Conservation (phyloP, 2,329 filamentous ascomycete genomes). For the Sporothrix pallida region DNA sequence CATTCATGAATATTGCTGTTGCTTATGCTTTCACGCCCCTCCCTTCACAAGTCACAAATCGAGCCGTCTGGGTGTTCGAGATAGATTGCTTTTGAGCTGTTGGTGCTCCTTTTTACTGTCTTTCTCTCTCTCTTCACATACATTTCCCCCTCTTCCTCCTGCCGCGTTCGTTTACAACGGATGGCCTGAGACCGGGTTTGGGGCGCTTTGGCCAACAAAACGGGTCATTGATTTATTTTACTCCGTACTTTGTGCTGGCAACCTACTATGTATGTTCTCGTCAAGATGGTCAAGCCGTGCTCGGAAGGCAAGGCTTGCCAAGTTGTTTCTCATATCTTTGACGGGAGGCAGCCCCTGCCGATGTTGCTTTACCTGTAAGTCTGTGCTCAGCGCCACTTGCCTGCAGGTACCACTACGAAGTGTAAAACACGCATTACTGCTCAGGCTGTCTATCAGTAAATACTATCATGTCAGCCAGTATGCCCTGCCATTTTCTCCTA, state of each 20-base stretch:
- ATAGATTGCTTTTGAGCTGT: slow-evolving; percentile 18
- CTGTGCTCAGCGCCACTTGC: slow-evolving; percentile 13
- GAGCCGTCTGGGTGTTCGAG: slow-evolving; percentile 25
- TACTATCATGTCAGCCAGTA: neutral
- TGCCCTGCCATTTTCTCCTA: neutral
- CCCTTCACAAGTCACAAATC: neutral
- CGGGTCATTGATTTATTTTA: slow-evolving; percentile 14
- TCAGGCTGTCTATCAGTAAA: too few relatives aligned
- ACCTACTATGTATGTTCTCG: neutral
- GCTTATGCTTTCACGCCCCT: slow-evolving; percentile 7
- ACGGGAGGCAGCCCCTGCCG: slow-evolving; percentile 11
- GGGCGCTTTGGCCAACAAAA: slow-evolving; percentile 32
- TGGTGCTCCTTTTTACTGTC: slow-evolving; percentile 9
- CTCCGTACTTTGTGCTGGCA: neutral
- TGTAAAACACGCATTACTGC: neutral
- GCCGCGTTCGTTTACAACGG: slow-evolving; percentile 33
- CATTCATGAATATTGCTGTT: neutral
- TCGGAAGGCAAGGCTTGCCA: too few relatives aligned
- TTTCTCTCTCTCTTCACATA: neutral
- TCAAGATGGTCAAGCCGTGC: neutral
- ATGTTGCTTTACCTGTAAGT: neutral
- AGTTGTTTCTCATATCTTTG: neutral
- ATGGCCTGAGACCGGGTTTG: slow-evolving; percentile 33
- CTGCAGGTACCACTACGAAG: neutral
- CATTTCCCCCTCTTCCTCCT: slow-evolving; percentile 6